Conservation (phyloP, 192 early-diverging fungal genomes). For the Backusella australiensis region DNA sequence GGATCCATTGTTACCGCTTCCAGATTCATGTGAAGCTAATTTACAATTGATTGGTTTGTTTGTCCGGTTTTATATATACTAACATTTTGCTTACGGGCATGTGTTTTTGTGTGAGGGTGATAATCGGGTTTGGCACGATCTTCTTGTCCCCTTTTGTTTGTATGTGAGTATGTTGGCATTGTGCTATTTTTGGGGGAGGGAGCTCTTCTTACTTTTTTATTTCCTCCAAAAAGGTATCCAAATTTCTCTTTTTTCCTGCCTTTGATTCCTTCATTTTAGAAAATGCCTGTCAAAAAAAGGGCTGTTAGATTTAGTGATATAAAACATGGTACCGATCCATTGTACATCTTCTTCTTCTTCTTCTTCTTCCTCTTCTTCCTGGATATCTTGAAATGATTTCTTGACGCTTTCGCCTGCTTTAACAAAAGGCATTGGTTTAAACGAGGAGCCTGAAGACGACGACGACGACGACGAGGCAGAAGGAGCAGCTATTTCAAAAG, state of each 20-base stretch:
- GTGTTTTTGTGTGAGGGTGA: slow-evolving; percentile 39
- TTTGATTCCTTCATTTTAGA: slow-evolving; percentile 38
- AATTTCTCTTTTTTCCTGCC: slow-evolving; percentile 67
- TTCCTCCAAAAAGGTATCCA: slow-evolving; percentile 84
- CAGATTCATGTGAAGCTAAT: not conserved
- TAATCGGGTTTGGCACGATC: slow-evolving; percentile 50
- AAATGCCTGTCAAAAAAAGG: not conserved
- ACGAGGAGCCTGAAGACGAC: not conserved
- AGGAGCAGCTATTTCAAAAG: not conserved
- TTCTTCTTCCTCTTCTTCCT: slow-evolving; percentile 20
- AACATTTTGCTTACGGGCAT: slow-evolving; percentile 10
- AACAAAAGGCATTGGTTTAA: slow-evolving; percentile 34
- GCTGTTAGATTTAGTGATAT: not conserved
- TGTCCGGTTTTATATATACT: not conserved
- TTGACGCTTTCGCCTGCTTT: slow-evolving; percentile 31
- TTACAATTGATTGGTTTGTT: not conserved
- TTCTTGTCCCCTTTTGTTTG: slow-evolving; percentile 54
- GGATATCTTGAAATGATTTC: not conserved
- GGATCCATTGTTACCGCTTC: slow-evolving; percentile 39
- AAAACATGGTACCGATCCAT: not conserved
- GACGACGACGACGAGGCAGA: not conserved
- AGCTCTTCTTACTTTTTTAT: slow-evolving; percentile 57
- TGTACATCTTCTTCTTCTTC: slow-evolving; percentile 19
- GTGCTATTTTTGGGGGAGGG: not conserved
- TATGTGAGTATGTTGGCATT: not conserved